Evolutionary conservation across 139 green algal species (phyloP).

Genomic region (Zygnema cylindricum): DNA sequence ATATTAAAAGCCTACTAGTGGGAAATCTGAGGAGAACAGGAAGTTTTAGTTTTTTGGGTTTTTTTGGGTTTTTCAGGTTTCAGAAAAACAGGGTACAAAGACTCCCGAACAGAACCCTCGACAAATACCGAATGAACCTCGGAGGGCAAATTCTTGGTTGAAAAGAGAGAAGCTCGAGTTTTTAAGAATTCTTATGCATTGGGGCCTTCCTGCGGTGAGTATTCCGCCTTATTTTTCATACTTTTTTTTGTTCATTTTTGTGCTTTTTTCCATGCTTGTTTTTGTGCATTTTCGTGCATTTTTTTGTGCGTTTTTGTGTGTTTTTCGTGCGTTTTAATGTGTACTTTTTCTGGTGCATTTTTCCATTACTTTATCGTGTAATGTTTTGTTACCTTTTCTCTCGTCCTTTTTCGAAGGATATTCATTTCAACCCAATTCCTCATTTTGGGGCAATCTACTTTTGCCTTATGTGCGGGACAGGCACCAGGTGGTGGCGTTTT

Average conservation of each 20-base stretch:
- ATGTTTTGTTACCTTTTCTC: not conserved
- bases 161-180: conserved; percentile 32
- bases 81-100: too few relatives aligned
- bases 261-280: not conserved
- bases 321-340: not conserved
- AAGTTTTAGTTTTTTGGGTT: too few relatives aligned
- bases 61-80: too few relatives aligned
- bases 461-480: not conserved
- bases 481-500: not conserved
- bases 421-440: not conserved
- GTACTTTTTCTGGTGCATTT: not conserved
- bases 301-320: not conserved
- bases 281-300: not conserved
- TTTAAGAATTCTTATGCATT: conserved; percentile 2
- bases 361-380: not conserved
- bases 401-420: not conserved
- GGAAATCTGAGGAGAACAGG: too few relatives aligned
- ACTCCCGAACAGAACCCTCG: too few relatives aligned
- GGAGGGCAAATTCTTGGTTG: too few relatives aligned
- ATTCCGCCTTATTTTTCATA: not conserved
- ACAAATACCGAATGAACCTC: too few relatives aligned
- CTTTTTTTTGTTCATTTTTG: not conserved
- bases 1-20: too few relatives aligned
- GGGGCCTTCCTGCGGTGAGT: not conserved
- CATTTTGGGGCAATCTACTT: too few relatives aligned